Evolutionary conservation across 78 protist genomes (phyloP).

Genomic region (Guillardia theta): DNA sequence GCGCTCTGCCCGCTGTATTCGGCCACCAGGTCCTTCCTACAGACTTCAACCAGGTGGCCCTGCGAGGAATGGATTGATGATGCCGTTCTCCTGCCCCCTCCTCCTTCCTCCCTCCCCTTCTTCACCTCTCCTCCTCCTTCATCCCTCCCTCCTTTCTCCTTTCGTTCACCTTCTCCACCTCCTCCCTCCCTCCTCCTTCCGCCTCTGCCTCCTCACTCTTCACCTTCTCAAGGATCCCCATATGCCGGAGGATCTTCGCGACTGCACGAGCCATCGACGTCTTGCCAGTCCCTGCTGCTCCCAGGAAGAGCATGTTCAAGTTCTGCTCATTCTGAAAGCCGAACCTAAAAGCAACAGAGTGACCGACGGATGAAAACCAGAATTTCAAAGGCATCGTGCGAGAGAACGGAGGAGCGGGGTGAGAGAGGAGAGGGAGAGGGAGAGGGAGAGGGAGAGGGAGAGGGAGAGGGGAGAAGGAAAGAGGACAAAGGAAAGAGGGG

Average conservation of each 20-base stretch:
- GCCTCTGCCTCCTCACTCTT: too few relatives aligned
- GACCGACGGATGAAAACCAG: neutral
- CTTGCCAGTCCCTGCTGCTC: slow-evolving; percentile 50
- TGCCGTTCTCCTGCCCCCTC: too few relatives aligned
- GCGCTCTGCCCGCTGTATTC: slow-evolving; percentile 44
- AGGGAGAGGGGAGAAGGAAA: neutral
- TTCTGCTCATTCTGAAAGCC: slow-evolving; percentile 19
- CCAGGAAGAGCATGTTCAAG: slow-evolving; percentile 47
- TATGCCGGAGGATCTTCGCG: neutral
- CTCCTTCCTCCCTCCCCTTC: too few relatives aligned
- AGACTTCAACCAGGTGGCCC: neutral
- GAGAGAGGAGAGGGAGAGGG: neutral
- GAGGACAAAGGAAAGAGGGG: neutral
- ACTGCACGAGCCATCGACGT: slow-evolving; percentile 44
- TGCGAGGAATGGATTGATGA: too few relatives aligned
- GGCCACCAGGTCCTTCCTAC: slow-evolving; percentile 41
- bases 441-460: neutral
- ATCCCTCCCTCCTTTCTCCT: too few relatives aligned
- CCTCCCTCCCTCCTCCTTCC: too few relatives aligned
- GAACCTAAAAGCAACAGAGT: neutral
- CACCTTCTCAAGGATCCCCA: slow-evolving; percentile 40
- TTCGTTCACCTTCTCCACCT: too few relatives aligned
- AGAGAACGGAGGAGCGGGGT: neutral
- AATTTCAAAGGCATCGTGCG: neutral
- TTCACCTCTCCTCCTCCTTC: neutral